Conservation (phyloP, 2,329 filamentous ascomycete genomes). For the Phyllosticta citriasiana region DNA sequence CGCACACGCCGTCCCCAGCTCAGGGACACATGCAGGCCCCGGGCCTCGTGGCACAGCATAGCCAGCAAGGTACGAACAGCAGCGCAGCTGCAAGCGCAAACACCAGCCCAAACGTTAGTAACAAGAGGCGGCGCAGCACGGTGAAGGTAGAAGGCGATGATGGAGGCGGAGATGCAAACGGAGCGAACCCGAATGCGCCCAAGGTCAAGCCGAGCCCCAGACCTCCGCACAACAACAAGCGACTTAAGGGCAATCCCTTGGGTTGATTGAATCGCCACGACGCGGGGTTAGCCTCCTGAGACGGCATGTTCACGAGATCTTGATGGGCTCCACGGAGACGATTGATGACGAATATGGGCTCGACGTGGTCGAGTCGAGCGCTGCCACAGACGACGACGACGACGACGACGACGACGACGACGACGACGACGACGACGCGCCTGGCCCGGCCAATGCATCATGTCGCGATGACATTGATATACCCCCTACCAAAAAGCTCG, state of each 20-base stretch:
- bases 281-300: background rate
- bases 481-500: background rate
- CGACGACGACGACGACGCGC: background rate
- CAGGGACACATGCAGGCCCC: constrained; percentile 26
- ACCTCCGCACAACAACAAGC: constrained; percentile 27
- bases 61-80: constrained; percentile 46
- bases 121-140: constrained; percentile 50
- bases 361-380: background rate
- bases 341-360: constrained; percentile 5
- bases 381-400: background rate
- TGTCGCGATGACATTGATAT: constrained; percentile 6
- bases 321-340: constrained; percentile 5
- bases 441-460: background rate
- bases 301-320: constrained; percentile 1
- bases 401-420: too few species aligned
- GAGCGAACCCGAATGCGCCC: constrained; percentile 18
- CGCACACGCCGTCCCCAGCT: constrained; percentile 37
- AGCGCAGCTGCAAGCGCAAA: constrained; percentile 47
- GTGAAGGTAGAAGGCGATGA: constrained; percentile 52
- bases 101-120: constrained; percentile 51
- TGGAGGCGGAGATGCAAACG: constrained; percentile 25
- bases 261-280: background rate
- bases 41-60: constrained; percentile 47
- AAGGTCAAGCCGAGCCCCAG: constrained; percentile 44
- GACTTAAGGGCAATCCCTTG: constrained; percentile 12